Percentiles rank a stretch among this genome's conserved stretches.
Evolutionary conservation across 2,329 filamentous ascomycete species (phyloP).

Genomic region (Lasiodiplodia sp.): DNA sequence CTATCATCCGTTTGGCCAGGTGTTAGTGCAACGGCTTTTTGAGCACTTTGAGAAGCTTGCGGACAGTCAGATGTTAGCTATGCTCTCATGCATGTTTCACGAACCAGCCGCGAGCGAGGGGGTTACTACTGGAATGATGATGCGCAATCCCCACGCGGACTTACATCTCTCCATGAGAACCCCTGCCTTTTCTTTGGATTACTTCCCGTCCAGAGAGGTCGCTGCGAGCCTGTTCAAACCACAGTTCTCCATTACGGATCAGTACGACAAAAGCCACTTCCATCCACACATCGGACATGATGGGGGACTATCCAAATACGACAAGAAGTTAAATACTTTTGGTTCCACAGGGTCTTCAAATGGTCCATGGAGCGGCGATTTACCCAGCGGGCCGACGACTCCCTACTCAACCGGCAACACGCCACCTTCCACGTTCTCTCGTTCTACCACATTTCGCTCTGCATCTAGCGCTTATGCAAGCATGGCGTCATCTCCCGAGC

Average conservation of each 20-base stretch:
- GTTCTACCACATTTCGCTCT: constrained; percentile 47
- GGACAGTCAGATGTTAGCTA: constrained; percentile 72
- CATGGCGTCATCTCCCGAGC: constrained; percentile 52
- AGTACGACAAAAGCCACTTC: constrained; percentile 34
- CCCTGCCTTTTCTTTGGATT: constrained; percentile 56
- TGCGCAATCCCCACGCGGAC: constrained; percentile 35
- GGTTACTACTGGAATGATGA: constrained; percentile 48
- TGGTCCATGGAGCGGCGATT: constrained; percentile 56
- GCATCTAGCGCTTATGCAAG: constrained; percentile 48
- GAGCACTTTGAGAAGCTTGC: constrained; percentile 66
- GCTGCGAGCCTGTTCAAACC: constrained; percentile 53
- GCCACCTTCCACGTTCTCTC: constrained; percentile 54
- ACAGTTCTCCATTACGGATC: constrained; percentile 43
- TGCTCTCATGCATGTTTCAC: constrained; percentile 67
- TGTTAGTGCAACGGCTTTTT: constrained; percentile 65
- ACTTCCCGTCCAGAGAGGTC: constrained; percentile 53
- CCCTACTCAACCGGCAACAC: constrained; percentile 62
- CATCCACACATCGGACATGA: constrained; percentile 42
- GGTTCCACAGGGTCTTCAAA: constrained; percentile 60
- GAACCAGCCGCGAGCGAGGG: constrained; percentile 55
- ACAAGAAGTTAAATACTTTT: constrained; percentile 46
- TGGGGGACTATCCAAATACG: constrained; percentile 35
- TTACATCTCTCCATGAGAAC: constrained; percentile 52
- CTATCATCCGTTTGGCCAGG: constrained; percentile 61
- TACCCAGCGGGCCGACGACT: constrained; percentile 55